Conservation (phyloP, 2,329 filamentous ascomycete species). For the Colletotrichum chrysophilum region DNA sequence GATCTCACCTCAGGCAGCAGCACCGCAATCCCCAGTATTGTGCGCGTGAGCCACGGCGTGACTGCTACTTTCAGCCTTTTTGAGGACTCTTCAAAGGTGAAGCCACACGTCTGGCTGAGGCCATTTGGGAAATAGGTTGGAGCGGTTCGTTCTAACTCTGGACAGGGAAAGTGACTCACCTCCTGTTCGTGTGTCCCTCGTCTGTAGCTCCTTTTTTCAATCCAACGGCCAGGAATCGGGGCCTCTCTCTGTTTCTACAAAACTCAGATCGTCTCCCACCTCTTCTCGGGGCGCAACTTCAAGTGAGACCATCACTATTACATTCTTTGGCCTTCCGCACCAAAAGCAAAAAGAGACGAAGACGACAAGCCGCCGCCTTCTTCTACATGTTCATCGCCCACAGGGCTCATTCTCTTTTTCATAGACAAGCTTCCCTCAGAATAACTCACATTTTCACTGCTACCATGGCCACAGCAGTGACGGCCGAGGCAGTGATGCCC, state of each 20-base stretch:
- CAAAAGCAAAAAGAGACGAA: not conserved
- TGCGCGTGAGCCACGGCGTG: not conserved
- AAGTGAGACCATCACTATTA: not conserved
- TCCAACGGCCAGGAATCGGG: not conserved
- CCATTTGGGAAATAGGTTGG: not conserved
- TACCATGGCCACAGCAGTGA: conserved; percentile 4
- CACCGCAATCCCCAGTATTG: not conserved
- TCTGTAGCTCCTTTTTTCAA: not conserved
- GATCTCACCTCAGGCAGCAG: conserved; percentile 5
- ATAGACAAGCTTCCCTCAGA: conserved; percentile 1
- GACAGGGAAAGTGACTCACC: conserved; percentile 11
- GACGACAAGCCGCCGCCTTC: not conserved
- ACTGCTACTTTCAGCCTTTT: not conserved
- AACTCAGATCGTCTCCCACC: not conserved
- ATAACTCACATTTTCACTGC: not conserved
- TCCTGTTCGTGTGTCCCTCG: not conserved
- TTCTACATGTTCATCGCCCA: conserved; percentile 5
- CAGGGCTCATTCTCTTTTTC: not conserved
- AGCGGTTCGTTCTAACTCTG: not conserved
- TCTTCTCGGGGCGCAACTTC: not conserved
- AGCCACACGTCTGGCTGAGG: conserved; percentile 2
- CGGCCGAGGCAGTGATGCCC: conserved; percentile 33
- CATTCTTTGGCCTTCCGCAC: not conserved
- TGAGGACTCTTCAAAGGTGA: not conserved
- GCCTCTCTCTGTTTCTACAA: not conserved